These are phyloP conservation scores for Monosporozyma unispora DNA, from an alignment of 805 yeast genomes.

Conservation along the genomic window DNA sequence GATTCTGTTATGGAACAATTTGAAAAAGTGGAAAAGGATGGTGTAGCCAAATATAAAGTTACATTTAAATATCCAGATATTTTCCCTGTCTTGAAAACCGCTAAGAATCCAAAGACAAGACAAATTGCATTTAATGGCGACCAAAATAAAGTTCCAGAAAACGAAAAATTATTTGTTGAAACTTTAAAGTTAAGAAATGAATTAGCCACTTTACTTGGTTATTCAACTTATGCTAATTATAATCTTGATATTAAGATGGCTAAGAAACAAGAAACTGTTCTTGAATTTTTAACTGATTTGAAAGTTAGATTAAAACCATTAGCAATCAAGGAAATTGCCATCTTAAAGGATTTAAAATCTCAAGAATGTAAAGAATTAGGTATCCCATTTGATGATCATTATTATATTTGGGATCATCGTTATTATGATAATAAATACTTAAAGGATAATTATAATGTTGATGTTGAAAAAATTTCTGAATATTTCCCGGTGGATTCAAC, in stretches of 20 bases:
- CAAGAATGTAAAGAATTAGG: constrained; percentile 41
- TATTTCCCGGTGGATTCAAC: constrained; percentile 70
- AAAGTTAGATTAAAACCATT: constrained; percentile 48
- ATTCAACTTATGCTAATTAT: constrained; percentile 58
- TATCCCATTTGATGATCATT: constrained; percentile 33
- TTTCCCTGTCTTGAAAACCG: constrained; percentile 68
- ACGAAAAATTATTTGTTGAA: constrained; percentile 49
- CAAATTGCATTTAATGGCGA: constrained; percentile 55
- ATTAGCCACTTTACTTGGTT: constrained; percentile 57
- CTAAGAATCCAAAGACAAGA: constrained; percentile 55
- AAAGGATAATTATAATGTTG: constrained; percentile 63
- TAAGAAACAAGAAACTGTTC: constrained; percentile 51
- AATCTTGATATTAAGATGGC: constrained; percentile 77
- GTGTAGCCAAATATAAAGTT: constrained; percentile 46
- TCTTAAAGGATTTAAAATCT: constrained; percentile 43
- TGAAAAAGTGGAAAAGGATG: constrained; percentile 33
- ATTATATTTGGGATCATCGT: constrained; percentile 66
- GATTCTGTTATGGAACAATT: constrained; percentile 50
- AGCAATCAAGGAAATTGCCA: constrained; percentile 46
- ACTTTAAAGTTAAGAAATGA: constrained; percentile 55
- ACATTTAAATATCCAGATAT: constrained; percentile 78
- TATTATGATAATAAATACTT: constrained; percentile 58
- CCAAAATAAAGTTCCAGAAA: constrained; percentile 58
- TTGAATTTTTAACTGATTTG: constrained; percentile 54
- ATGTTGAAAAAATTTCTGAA: constrained; percentile 61